Percentiles rank a stretch among this genome's conserved stretches.
Conservation (phyloP, 495 filamentous ascomycete species). For the Melanomma pulvis-pyrius region DNA sequence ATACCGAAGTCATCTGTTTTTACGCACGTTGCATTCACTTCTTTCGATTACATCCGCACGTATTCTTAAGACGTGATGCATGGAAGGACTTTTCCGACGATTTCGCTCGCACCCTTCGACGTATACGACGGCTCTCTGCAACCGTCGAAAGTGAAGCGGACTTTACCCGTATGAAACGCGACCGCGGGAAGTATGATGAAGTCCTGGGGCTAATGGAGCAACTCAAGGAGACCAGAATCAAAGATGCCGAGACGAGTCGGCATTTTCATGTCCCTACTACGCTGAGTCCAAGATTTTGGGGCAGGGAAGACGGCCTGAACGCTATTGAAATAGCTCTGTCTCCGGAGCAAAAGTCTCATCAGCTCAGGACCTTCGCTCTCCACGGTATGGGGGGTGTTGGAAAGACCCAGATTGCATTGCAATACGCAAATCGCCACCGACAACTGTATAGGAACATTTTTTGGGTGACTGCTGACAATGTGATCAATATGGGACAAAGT, state of each 20-base stretch:
- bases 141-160: conserved; percentile 36
- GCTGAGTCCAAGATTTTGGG: conserved; percentile 32
- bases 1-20: conserved; percentile 40
- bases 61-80: conserved; percentile 9
- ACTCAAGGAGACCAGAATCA: conserved; percentile 15
- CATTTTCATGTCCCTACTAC: conserved; percentile 32
- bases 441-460: conserved; percentile 37
- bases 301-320: conserved; percentile 16
- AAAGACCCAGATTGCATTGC: conserved; percentile 46
- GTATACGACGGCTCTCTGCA: conserved; percentile 25
- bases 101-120: conserved; percentile 15
- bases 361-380: conserved; percentile 27
- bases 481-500: conserved; percentile 32
- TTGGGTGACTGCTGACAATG: conserved; percentile 39
- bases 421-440: conserved; percentile 40
- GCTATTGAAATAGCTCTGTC: conserved; percentile 22
- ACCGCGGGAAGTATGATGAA: conserved; percentile 34
- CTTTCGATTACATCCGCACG: conserved; percentile 35
- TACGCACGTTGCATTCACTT: conserved; percentile 39
- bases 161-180: conserved; percentile 29
- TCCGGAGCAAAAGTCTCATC: conserved; percentile 2
- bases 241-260: neutral
- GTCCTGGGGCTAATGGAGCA: conserved; percentile 24
- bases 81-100: conserved; percentile 23
- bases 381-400: conserved; percentile 47